Base-by-base conservation (phyloP, 1,139 yeast genomes). In the Hansenula lynferdii region DNA sequence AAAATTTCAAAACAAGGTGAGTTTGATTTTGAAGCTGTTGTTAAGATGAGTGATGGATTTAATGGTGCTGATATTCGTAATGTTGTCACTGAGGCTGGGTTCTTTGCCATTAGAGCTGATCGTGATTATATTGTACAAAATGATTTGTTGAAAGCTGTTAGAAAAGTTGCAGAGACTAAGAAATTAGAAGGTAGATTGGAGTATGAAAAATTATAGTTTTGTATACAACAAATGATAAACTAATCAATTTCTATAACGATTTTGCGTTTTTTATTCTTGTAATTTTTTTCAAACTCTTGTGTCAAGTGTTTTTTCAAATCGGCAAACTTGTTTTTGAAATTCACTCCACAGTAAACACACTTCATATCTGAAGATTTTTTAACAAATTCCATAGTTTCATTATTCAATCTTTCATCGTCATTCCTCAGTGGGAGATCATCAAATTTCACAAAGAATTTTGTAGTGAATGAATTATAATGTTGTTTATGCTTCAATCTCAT, bases 51-150 rank as follows among this genome's bases (percentile, higher is more conserved):
- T 64, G 98, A 94, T 65, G 98, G 98, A 1, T 92, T 94, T 67
- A 94, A 94, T 64, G 99, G 99, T 65, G 98, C 98, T 7, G 99
- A 94, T 72, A 83, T 94, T 53, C 80, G 98, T 65, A 94, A 94
- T 61, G 97, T 94, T 45, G 77, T 90, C 28, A 94, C 99, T n/a
- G 99, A 94, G 67, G 97, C 97, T 21, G 99, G 98, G 3, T 92
- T 94, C 67, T 89, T 90, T 57, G 98, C 98, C 43, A 94, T 94
- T 54, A 79, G 98, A 65, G 97, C 92, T 56, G 98, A 92, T 60
- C 80, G 98, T 57, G 97, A 92, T 60, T 86, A 87, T 65, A 87
- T 94, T 54, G 64, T 86, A 40, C 98, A 94, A 61, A 83, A 85
- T 56, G 98, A 94, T 68, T 64, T 94, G 64, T 85, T 92, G 94